Base-by-base conservation (phyloP, 192 early-diverging fungal genomes). In the Coemansia furcata region DNA sequence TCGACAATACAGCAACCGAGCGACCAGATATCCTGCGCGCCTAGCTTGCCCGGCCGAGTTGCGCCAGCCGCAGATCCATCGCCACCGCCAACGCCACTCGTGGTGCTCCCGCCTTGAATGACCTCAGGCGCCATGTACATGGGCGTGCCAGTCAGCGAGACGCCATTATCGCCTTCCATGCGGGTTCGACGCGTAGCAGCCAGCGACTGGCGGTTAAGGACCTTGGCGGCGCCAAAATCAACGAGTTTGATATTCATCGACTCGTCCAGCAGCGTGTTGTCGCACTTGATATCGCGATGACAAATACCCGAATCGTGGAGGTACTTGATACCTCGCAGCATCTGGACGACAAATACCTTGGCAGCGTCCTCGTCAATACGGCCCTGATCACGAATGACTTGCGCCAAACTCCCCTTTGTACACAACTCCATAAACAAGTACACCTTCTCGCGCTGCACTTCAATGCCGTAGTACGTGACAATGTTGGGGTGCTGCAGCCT, bases 391-490 rank as follows among this genome's bases (percentile, higher is more conserved):
- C 68, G 66, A 32, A 96, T 72, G 29, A 94, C 62, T 49, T 85
- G 80, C 1, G 88, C 86, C 54, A 96, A 69, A 67, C 89, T 89
- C 35, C 92, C 92, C 36, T 88, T 86, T 46, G 89, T 85, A 71
- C 93, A 95, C 65, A 92, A 91, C 77, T 96, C 95, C 95, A 96
- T 96, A 74, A 96, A 96, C 52, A 94, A 83, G 50, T 89, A 90
- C 10, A 94, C 90, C 73, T 89, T 92, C 61, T 96, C 93, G 64
- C 93, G 86, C 70, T 92, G 93, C 23, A 96, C 93, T 71, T 96
- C 95, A 62, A 95, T 93, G 9, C 92, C 94, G 71, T 90, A 92
- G 74, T 96, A 96, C 40, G 88, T 86, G 36, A 96, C 91, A 70
- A 96, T 93, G 76, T 96, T 96, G 15, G 88, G 88, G 65, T 96